Percentiles rank a stretch among this genome's conserved stretches.
Conservation (phyloP, 2,329 filamentous ascomycete genomes). For the Cadophora gregata region DNA sequence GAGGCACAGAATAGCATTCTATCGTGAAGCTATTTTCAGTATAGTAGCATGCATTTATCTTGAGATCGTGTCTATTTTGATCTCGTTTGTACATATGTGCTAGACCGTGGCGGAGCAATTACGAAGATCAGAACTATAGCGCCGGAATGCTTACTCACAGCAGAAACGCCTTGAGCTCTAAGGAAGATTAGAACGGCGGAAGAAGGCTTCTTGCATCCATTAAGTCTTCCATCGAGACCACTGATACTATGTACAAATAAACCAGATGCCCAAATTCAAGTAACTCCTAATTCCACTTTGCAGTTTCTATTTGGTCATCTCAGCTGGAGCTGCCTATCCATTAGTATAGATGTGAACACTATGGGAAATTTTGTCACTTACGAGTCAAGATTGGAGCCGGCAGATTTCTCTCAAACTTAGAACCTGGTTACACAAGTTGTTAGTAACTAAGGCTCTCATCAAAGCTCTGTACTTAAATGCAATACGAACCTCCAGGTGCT, state of each 20-base stretch:
- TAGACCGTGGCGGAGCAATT: background rate
- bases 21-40: background rate
- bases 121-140: background rate
- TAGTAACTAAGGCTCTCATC: background rate
- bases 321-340: conserved; percentile 38
- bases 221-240: conserved; percentile 2
- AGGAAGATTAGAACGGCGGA: background rate
- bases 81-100: background rate
- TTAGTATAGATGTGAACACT: conserved; percentile 5
- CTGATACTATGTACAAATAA: conserved; percentile 32
- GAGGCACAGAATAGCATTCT: background rate
- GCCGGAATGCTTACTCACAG: background rate
- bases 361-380: conserved; percentile 57
- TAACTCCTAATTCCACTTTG: conserved; percentile 7
- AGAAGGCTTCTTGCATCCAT: background rate
- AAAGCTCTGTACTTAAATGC: background rate
- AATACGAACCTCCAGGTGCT: conserved; percentile 81
- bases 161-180: background rate
- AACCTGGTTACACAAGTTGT: conserved; percentile 61
- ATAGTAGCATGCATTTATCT: background rate
- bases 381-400: conserved; percentile 80
- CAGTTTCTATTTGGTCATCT: conserved; percentile 33
- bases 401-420: conserved; percentile 95
- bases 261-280: background rate
- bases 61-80: background rate